A percentile compares a stretch with the other conserved stretches of the same genome.
phyloP scores from a whole-genome alignment of 2,329 filamentous ascomycete genomes.

The Coniosporium tulheliwenetii region DNA sequence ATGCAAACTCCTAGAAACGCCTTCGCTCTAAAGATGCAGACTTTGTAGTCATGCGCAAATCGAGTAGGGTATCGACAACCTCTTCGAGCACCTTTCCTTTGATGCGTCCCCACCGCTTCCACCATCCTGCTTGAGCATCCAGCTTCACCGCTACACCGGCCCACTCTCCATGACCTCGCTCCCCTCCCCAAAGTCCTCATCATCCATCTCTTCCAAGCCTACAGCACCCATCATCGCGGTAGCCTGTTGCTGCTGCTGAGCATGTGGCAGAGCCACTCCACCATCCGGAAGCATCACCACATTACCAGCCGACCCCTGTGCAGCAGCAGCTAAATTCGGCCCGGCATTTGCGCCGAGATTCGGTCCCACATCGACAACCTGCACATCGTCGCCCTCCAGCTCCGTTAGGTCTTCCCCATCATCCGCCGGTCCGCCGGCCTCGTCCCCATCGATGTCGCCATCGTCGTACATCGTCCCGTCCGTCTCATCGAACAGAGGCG shows the following conservation, averaged over 20 bases:
- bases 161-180: slow-evolving; percentile 23
- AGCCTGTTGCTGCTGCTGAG: slow-evolving; percentile 12
- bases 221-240: slow-evolving; percentile 20
- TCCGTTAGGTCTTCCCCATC: too few relatives aligned
- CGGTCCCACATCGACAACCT: slow-evolving; percentile 18
- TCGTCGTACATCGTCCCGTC: slow-evolving; percentile 12
- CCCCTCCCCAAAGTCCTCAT: slow-evolving; percentile 25
- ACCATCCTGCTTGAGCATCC: too few relatives aligned
- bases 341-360: slow-evolving; percentile 4
- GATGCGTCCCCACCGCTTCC: too few relatives aligned
- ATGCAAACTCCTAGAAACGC: too few relatives aligned
- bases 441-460: slow-evolving; percentile 2
- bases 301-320: background rate
- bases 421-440: background rate
- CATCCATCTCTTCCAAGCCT: slow-evolving; percentile 22
- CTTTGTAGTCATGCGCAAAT: too few relatives aligned
- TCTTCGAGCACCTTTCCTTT: too few relatives aligned
- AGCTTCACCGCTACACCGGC: too few relatives aligned
- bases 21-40: too few relatives aligned
- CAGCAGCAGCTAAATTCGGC: slow-evolving; percentile 2
- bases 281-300: too few relatives aligned
- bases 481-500: slow-evolving; percentile 5
- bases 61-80: too few relatives aligned
- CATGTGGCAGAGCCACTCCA: background rate
- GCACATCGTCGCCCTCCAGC: background rate